These are phyloP conservation scores for Exophiala lecanii-corni DNA, from an alignment of 2,329 filamentous ascomycete species.

Conservation along the genomic window DNA sequence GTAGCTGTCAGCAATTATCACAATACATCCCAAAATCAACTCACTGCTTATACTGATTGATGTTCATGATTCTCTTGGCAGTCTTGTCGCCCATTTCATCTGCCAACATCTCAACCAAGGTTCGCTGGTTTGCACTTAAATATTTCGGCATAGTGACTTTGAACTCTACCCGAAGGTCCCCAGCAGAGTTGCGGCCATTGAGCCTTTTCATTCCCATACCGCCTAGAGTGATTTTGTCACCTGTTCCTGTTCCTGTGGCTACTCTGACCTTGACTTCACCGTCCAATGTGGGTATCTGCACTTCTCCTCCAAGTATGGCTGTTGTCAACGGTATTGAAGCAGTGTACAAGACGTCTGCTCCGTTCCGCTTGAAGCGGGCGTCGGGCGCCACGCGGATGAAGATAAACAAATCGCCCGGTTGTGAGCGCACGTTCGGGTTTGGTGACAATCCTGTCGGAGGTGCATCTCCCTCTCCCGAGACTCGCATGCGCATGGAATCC, in stretches of 20 bases:
- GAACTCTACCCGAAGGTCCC: conserved; percentile 91
- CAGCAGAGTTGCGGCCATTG: conserved; percentile 61
- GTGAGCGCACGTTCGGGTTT: conserved; percentile 58
- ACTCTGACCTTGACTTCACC: conserved; percentile 88
- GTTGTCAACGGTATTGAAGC: conserved; percentile 89
- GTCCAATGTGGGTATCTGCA: conserved; percentile 83
- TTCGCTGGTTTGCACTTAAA: conserved; percentile 82
- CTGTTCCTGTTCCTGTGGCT: conserved; percentile 83
- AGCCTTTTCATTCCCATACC: conserved; percentile 95
- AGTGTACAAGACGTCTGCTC: conserved; percentile 88
- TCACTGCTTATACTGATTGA: conserved; percentile 53
- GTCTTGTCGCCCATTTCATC: conserved; percentile 93
- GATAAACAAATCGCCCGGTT: conserved; percentile 85
- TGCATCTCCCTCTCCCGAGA: conserved; percentile 82
- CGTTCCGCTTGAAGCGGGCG: conserved; percentile 79
- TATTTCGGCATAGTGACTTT: conserved; percentile 94
- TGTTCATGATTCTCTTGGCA: conserved; percentile 87
- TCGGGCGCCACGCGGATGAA: conserved; percentile 86
- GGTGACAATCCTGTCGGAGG: conserved; percentile 68
- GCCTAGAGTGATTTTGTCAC: conserved; percentile 80
- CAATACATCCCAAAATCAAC: conserved; percentile 25
- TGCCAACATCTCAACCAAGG: conserved; percentile 89
- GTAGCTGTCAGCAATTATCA: conserved; percentile 8
- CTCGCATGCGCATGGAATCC: conserved; percentile 86
- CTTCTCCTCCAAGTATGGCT: conserved; percentile 84